phyloP scores from a whole-genome alignment of 495 filamentous ascomycete genomes.

The Trypethelium eluteriae region DNA sequence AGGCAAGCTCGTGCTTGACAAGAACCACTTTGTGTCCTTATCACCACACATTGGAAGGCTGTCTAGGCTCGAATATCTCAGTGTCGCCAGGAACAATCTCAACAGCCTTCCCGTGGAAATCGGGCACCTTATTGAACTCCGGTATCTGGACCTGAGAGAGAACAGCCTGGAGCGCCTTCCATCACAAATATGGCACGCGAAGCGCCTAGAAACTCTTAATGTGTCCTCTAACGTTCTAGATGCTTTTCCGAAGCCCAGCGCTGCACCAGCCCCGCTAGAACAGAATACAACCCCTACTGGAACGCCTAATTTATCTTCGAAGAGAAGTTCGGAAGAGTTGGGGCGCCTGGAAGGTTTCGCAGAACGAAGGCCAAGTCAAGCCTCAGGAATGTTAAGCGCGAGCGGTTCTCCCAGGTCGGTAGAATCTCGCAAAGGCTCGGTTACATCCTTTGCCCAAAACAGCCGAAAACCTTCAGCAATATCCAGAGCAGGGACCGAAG shows the following conservation, averaged over 20 bases:
- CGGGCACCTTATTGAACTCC: conserved; percentile 75
- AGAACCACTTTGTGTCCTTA: conserved; percentile 89
- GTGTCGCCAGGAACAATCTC: conserved; percentile 83
- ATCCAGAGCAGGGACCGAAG: conserved; percentile 54
- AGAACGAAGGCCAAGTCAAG: conserved; percentile 72
- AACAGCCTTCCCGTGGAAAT: conserved; percentile 75
- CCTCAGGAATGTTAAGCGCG: conserved; percentile 67
- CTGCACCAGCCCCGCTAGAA: conserved; percentile 20
- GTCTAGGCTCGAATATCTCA: conserved; percentile 78
- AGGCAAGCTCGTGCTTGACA: conserved; percentile 79
- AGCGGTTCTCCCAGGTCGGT: conserved; percentile 57
- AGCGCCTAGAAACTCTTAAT: conserved; percentile 82
- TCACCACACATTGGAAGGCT: conserved; percentile 78
- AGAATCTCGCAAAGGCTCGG: conserved; percentile 61
- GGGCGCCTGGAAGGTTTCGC: conserved; percentile 56
- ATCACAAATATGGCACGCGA: conserved; percentile 86
- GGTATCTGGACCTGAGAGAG: conserved; percentile 75
- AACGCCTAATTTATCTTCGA: conserved; percentile 47
- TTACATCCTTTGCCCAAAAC: conserved; percentile 67
- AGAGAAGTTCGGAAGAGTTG: conserved; percentile 71
- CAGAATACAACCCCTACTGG: conserved; percentile 40
- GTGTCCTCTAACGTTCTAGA: conserved; percentile 89
- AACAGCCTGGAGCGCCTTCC: conserved; percentile 87
- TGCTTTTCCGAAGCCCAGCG: conserved; percentile 68
- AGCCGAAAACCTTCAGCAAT: conserved; percentile 78